Base-by-base conservation (phyloP, 2,329 filamentous ascomycete species). In the Daldinia sp. region DNA sequence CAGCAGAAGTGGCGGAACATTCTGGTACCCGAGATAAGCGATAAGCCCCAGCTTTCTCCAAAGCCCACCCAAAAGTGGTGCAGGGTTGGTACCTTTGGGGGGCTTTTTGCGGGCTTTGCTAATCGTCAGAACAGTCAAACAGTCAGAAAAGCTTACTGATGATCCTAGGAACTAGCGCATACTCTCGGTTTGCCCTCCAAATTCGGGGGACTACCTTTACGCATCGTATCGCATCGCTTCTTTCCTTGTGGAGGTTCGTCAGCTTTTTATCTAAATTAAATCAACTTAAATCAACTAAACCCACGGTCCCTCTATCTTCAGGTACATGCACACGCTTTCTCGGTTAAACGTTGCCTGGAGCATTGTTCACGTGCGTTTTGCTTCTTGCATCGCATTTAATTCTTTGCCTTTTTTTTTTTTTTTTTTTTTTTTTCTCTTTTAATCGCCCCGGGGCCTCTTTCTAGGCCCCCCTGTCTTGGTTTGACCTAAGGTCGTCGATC, bases 141-240 rank as follows among this genome's bases (percentile, higher is more conserved):
- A 23, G 20, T 23, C 20, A 23, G 20, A 23, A 23, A 54, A 54
- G 51, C 51, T 54, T 54, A 54, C 30, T 54, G 33, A 54, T 54
- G 51, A 39, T 54, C 51, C 4, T 33, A 51, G 26, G 15, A 51
- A 54, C 51, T 54, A 54, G 51, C 35, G 30, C 20, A 35, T 50
- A 46, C 10, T 12, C 13, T 37, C 39, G 44, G 48, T 57, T 42
- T 42, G 26, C 46, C 44, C n/a, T 50, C 58, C 35, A 44, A 42
- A 63, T 13, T 56, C 50, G 39, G 53, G 60, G 61, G 41, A 61
- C 55, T 57, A 55, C 58, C 48, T 58, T 54, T 57, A 39, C 35
- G 33, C 20, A 23, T 23, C 20, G 20, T 23, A 23, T 23, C 20
- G 13, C 26, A 30, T 33, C 26, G n/a, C 33, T 35, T 51, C 20